These are phyloP conservation scores for Fistulinella prunicolor DNA, from an alignment of 768 basidiomycete species.

Conservation along the genomic window DNA sequence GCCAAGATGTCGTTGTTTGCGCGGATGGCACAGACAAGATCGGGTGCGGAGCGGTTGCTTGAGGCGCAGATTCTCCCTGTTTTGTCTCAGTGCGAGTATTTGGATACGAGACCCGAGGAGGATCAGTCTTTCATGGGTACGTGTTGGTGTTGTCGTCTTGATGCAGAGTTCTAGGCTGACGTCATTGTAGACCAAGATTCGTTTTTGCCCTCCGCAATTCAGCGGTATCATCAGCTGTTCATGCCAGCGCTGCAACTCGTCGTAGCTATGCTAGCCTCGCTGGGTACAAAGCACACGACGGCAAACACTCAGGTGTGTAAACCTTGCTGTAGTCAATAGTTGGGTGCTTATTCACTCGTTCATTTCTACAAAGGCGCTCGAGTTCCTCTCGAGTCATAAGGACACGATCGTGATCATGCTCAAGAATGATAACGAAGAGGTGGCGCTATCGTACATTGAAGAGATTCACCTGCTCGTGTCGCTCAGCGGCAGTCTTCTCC, in stretches of 20 bases:
- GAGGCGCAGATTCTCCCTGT: conserved; percentile 73
- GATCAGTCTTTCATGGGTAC: conserved; percentile 81
- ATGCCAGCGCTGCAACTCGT: conserved; percentile 85
- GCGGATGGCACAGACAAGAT: conserved; percentile 76
- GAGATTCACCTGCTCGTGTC: conserved; percentile 79
- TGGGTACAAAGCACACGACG: conserved; percentile 65
- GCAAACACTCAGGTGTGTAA: conserved; percentile 63
- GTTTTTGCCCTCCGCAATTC: conserved; percentile 85
- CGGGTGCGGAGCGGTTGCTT: conserved; percentile 81
- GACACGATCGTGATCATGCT: conserved; percentile 82
- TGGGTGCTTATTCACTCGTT: not conserved
- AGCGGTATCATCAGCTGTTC: conserved; percentile 88
- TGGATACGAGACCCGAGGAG: conserved; percentile 80
- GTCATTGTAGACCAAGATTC: conserved; percentile 62
- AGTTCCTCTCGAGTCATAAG: conserved; percentile 79
- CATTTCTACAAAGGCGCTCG: conserved; percentile 40
- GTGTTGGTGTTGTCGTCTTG: conserved; percentile 10
- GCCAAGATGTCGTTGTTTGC: conserved; percentile 90
- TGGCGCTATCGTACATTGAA: conserved; percentile 65
- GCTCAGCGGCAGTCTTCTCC: conserved; percentile 64
- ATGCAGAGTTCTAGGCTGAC: not conserved
- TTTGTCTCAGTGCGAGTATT: conserved; percentile 81
- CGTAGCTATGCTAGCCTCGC: conserved; percentile 70
- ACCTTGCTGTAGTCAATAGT: no score
- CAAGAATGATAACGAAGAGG: conserved; percentile 64